Evolutionary conservation across 2,329 filamentous ascomycete species (phyloP).

Genomic region (Fusarium verticillioides): DNA sequence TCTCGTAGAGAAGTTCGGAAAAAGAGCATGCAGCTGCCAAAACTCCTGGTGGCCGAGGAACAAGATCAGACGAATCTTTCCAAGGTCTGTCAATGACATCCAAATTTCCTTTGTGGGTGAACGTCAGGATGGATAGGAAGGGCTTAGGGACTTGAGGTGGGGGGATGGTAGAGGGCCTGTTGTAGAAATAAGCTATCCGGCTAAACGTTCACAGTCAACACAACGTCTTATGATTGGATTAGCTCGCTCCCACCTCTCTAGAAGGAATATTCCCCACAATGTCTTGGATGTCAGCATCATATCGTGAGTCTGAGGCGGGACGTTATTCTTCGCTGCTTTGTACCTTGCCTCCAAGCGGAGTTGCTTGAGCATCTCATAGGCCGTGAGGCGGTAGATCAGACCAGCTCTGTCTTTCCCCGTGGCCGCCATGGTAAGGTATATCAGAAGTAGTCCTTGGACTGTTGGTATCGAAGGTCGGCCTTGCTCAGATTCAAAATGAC

Average conservation of each 20-base stretch:
- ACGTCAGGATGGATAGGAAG: not conserved
- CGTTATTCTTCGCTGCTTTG: not conserved
- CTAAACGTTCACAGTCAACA: not conserved
- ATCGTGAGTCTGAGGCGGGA: not conserved
- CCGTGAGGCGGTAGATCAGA: not conserved
- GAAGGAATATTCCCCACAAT: not conserved
- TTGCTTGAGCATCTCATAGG: not conserved
- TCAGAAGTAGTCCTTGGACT: not conserved
- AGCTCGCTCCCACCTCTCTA: not conserved
- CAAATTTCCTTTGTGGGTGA: not conserved
- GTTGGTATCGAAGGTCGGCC: not conserved
- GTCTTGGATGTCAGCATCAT: conserved; percentile 1
- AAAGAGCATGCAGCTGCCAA: not conserved
- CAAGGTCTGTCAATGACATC: not conserved
- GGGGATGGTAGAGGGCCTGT: not conserved
- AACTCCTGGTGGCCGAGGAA: not conserved
- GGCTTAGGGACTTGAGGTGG: not conserved
- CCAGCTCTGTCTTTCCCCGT: not conserved
- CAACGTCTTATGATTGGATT: not conserved
- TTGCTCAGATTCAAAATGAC: not conserved
- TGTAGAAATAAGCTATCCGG: conserved; percentile 6
- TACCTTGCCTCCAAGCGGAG: not conserved
- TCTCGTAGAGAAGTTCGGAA: not conserved
- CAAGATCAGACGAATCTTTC: not conserved
- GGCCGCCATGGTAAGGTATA: not conserved